Conservation (phyloP, 2,329 filamentous ascomycete species). For the Huntiella bhutanensis region DNA sequence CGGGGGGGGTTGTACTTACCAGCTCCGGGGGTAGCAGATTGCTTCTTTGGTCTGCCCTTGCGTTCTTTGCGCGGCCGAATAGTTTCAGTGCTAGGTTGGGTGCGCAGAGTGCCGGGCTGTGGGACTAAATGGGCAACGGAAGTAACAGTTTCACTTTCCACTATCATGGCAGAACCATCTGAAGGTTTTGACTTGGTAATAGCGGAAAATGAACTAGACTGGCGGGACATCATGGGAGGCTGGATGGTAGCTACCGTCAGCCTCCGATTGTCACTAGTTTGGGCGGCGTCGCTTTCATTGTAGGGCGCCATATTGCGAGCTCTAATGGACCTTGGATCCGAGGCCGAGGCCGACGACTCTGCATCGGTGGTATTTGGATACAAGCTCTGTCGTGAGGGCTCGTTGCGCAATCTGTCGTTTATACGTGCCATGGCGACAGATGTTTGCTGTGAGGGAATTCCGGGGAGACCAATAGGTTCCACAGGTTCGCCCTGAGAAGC, state of each 20-base stretch:
- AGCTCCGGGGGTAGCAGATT: constrained; percentile 53
- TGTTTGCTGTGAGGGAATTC: constrained; percentile 36
- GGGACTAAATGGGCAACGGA: constrained; percentile 65
- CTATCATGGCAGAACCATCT: constrained; percentile 80
- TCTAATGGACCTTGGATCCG: constrained; percentile 3
- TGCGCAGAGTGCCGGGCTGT: constrained; percentile 47
- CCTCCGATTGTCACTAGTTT: constrained; percentile 23
- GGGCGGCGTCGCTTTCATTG: constrained; percentile 45
- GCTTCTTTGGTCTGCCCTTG: constrained; percentile 60
- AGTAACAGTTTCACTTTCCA: constrained; percentile 88
- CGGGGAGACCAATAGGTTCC: constrained; percentile 67
- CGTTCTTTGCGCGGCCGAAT: constrained; percentile 89
- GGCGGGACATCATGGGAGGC: constrained; percentile 40
- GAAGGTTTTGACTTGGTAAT: constrained; percentile 49
- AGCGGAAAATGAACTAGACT: constrained; percentile 44
- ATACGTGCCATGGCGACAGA: constrained; percentile 32
- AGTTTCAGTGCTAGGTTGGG: constrained; percentile 85
- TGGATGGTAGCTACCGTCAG: constrained; percentile 20
- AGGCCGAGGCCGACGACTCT: constrained; percentile 3
- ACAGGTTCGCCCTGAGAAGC: constrained; percentile 53
- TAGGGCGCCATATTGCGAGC: background rate
- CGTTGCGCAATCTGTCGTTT: constrained; percentile 25
- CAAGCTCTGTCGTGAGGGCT: background rate
- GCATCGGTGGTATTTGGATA: constrained; percentile 1
- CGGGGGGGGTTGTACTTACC: constrained; percentile 33